Evolutionary conservation across 1,139 yeast species (phyloP), one percentile per base, ranked within the genome.

Genomic region (Meyerozyma elateridarum): DNA sequence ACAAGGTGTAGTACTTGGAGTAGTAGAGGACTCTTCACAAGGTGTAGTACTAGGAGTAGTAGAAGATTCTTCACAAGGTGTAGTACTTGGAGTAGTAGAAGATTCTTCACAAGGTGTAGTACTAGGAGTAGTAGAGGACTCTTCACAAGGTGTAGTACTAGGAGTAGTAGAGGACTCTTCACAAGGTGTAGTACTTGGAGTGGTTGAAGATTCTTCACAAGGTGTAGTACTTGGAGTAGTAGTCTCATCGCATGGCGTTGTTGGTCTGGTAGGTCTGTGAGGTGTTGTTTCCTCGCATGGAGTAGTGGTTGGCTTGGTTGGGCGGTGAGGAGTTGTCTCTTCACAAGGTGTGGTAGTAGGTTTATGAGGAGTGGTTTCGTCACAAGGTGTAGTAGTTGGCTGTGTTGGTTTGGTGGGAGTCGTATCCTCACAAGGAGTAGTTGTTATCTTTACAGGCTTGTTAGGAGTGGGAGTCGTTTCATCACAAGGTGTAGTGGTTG

Each of bases 81-180:
- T 21, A n/a, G 24, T 21, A 8, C 6, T n/a, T n/a, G 8, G 24
- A 8, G 11, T 21, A 21, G 24, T 8, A 6, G 6, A n/a, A 6
- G 24, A n/a, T 11, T 6, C n/a, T 13, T 21, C 24, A 21, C 24
- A 21, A 21, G 24, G 24, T n/a, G 24, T 21, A n/a, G 24, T 21
- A 5, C 6, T 6, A 21, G 8, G 24, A 6, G 6, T 21, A 6
- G 24, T 8, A 21, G 24, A 5, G 6, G 24, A n/a, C 13, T 6
- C n/a, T 5, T 21, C 24, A 21, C 24, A 21, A 21, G 24, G 24
- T n/a, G 24, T 21, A 13, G 24, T 21, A 8, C 6, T n/a, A 21
- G 8, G 24, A 8, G 11, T 21, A n/a, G 24, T 8, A 6, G 6
- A n/a, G 8, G 24, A n/a, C 13, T 6, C n/a, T 13, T 21, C 24